Evolutionary conservation across 2,329 filamentous ascomycete genomes (phyloP), one percentile per base, ranked within the genome.

Genomic region (Zymoseptoria tritici): DNA sequence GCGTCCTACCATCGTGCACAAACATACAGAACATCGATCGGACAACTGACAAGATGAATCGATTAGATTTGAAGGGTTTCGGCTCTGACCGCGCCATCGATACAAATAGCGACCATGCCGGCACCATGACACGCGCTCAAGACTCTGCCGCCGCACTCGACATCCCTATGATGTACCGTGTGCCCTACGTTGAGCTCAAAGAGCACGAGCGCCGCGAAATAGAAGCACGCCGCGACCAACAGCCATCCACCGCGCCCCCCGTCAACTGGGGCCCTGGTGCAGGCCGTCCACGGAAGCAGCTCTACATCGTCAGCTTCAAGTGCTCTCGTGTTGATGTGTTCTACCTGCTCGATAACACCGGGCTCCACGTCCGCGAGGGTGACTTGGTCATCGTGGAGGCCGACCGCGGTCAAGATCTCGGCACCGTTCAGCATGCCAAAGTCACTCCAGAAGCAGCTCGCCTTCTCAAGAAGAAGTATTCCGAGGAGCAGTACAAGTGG

Each of bases 321-420:
- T 97, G 92, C 73, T 91, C 90, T 42, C 85, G 94, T 62, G 92
- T 93, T 46, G 94, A 97, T 71, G 90, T 97, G 9, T 99, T 97
- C 74, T 97, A 96, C 75, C 91, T 97, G 36, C 92, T 96, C 73
- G 92, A 97, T 73, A 92, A 93, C 62, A 97, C 92, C 5, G 94
- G 94, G 2, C 81, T 99, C 31, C 89, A 89, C 20, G 89, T 97
- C 57, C 94, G 92, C 69, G 86, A 88, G 19, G 94, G 94, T 31
- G 94, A 99, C 72, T 81, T 97, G 56, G 95, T 99, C 62, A 97
- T 99, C 66, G 92, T 97, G 19, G 94, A 99, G 76, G 94, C 94
- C 22, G 95, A 99, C 74, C 90, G 94, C 64, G 94, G 94, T 52
- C 96, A 91, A 21, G 95, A 99, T 72, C 83, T 99, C 42, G 95